Evolutionary conservation across 176 grass and related monocot species (phyloP).

Genomic region (Musa troglodytarum): DNA sequence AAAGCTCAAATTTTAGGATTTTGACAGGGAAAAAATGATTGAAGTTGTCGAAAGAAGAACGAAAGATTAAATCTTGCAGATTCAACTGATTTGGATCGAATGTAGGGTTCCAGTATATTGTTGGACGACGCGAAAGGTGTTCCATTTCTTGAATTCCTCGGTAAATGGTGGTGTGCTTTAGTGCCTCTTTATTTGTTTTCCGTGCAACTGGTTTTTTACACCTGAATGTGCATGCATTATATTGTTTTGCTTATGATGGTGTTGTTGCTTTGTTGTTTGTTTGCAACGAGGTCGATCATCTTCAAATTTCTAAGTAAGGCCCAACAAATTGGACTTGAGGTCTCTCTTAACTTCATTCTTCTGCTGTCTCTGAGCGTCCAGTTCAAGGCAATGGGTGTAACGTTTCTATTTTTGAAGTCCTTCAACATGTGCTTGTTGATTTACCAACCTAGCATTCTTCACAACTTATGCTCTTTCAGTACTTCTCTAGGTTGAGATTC

Average conservation of each 20-base stretch:
- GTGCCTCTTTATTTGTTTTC: background rate
- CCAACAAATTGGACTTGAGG: slow-evolving; percentile 67
- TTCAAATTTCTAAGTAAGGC: slow-evolving; percentile 59
- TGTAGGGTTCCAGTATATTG: slow-evolving; percentile 92
- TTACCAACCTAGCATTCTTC: slow-evolving; percentile 93
- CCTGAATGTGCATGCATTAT: background rate
- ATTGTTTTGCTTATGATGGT: background rate
- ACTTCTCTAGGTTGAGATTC: slow-evolving; percentile 93
- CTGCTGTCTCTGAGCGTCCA: background rate
- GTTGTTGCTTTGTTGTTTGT: background rate
- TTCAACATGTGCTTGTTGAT: slow-evolving; percentile 92
- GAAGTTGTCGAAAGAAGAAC: background rate
- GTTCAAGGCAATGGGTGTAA: slow-evolving; percentile 7
- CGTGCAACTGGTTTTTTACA: background rate
- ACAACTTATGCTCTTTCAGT: slow-evolving; percentile 86
- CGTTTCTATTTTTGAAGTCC: slow-evolving; percentile 41
- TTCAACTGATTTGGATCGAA: slow-evolving; percentile 97
- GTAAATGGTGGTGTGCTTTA: slow-evolving; percentile 70
- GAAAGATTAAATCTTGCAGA: slow-evolving; percentile 27
- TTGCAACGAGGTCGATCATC: slow-evolving; percentile 66
- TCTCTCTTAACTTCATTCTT: slow-evolving; percentile 23
- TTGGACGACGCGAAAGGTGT: slow-evolving; percentile 97
- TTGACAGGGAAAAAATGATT: background rate
- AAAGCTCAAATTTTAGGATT: background rate
- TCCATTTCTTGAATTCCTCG: slow-evolving; percentile 93